Evolutionary conservation across 306 rosid genomes (phyloP), one percentile per base, ranked within the genome.

Genomic region (Parietaria judaica): DNA sequence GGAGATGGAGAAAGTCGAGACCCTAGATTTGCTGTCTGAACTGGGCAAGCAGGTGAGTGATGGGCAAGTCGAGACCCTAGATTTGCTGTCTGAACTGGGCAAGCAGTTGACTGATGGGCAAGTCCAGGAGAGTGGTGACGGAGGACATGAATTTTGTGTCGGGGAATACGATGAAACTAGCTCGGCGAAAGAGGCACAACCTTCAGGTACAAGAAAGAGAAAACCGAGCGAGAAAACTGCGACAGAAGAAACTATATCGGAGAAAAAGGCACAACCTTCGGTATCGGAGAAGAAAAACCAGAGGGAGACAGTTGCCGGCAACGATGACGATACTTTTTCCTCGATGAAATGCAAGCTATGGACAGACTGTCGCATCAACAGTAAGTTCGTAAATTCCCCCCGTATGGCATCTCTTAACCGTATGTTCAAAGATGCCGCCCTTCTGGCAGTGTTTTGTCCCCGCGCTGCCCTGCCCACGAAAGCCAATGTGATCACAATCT

Each of bases 401-500:
- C 36, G 11, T 35, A 56, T 35, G 5, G 7, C 2, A 35, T 6
- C 31, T 53, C 57, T 15, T 6, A 7, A 15, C 11, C 11, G 36
- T 12, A 4, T 17, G 36, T 10, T 17, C 31, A 23, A 23, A 23
- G 31, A 23, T 23, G 31, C 31, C 31, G 70, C 66, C n/a, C 75
- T 89, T 60, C 51, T 67, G 23, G 78, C 71, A 14, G 68, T 81
- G 63, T 89, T 89, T 63, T 74, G 73, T 45, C 74, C 87, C 3
- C 89, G 89, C 7, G 76, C 92, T 43, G 8, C 65, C 3, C 63
- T 84, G 49, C 97, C 97, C 48, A 67, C 95, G 11, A 89, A 77
- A 67, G 71, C 83, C 57, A 84, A 82, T 76, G 81, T 89, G 11
- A 39, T 86, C 48, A 36, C 58, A 45, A 61, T 76, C 46, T 89